These are phyloP conservation scores for Rosa chinensis DNA, from an alignment of 306 rosid genomes.

Conservation along the genomic window DNA sequence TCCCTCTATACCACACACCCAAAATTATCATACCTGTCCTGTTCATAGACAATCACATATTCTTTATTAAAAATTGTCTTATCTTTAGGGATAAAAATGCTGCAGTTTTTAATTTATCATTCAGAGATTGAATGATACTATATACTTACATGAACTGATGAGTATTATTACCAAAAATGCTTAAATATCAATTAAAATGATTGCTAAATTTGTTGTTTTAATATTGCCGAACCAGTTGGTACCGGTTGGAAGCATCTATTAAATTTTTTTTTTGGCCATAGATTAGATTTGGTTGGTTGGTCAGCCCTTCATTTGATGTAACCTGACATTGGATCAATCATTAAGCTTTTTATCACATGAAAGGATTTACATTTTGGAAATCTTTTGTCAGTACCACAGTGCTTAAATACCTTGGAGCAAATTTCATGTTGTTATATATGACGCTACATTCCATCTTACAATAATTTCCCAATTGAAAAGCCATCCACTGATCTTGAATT, in stretches of 20 bases:
- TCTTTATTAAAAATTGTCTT: not conserved
- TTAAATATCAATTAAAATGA: not conserved
- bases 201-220: not conserved
- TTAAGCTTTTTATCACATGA: conserved; percentile 15
- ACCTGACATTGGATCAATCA: conserved; percentile 22
- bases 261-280: conserved; percentile 10
- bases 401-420: not conserved
- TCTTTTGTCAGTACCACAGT: conserved; percentile 4
- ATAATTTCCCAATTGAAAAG: not conserved
- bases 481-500: not conserved
- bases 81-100: not conserved
- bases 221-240: conserved; percentile 13
- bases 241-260: conserved; percentile 18
- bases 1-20: not conserved
- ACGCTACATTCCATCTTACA: conserved; percentile 11
- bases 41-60: not conserved
- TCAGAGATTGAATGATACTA: conserved; percentile 8
- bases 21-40: not conserved
- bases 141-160: not conserved
- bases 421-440: not conserved
- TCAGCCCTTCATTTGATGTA: conserved; percentile 39
- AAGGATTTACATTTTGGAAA: conserved; percentile 6
- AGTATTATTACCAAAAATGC: not conserved
- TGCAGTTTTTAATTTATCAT: conserved; percentile 8
- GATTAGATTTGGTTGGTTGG: conserved; percentile 36